Percentiles rank a stretch among this genome's conserved stretches.
Conservation (phyloP, 139 green algal species). For the Closterium sp. region DNA sequence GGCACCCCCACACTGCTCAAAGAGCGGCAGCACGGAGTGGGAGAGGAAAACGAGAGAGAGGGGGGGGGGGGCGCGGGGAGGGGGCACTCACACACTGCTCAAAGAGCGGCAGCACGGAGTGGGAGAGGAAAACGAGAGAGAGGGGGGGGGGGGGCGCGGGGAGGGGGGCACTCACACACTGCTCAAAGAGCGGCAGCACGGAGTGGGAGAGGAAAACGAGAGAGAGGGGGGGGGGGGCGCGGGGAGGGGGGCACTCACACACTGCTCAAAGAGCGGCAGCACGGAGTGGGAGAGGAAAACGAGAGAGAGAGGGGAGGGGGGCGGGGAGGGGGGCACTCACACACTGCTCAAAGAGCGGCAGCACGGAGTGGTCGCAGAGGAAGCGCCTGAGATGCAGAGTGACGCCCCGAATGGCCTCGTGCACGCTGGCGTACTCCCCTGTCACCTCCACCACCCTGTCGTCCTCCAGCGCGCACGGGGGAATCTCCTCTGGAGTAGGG, state of each 20-base stretch:
- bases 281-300: too few species aligned
- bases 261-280: too few species aligned
- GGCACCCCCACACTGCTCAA: background rate
- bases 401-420: conserved; percentile 9
- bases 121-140: conserved; percentile 37
- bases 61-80: too few species aligned
- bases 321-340: too few species aligned
- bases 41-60: too few species aligned
- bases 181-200: too few species aligned
- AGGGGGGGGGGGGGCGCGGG: conserved; percentile 3
- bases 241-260: too few species aligned
- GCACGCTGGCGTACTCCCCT: background rate
- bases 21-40: conserved; percentile 33
- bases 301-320: too few species aligned
- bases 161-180: too few species aligned
- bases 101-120: conserved; percentile 37
- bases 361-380: conserved; percentile 32
- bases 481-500: background rate
- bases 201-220: too few species aligned
- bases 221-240: too few species aligned
- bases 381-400: conserved; percentile 18
- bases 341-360: conserved; percentile 40
- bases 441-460: background rate
- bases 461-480: background rate
- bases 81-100: too few species aligned